Percentiles rank a stretch among this genome's conserved stretches.
These are phyloP conservation scores for Schizosaccharomyces japonicus DNA, from an alignment of 805 yeast genomes.

Conservation along the genomic window DNA sequence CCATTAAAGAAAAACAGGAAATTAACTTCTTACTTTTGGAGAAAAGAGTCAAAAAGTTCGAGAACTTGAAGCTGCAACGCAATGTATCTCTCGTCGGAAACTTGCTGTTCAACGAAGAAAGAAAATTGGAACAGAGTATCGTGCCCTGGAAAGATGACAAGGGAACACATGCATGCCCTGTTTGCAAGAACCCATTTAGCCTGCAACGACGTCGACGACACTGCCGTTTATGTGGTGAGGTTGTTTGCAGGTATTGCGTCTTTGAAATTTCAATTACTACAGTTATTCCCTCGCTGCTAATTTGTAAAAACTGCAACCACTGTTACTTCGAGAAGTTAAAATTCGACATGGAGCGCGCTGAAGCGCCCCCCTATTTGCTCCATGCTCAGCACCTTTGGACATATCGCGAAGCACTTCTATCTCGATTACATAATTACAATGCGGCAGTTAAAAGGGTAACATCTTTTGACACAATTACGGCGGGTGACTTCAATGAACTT, in stretches of 20 bases:
- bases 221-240: conserved; percentile 67
- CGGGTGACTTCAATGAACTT: not conserved
- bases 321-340: not conserved
- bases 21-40: conserved; percentile 12
- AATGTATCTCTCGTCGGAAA: conserved; percentile 14
- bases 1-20: conserved; percentile 10
- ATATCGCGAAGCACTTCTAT: not conserved
- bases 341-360: not conserved
- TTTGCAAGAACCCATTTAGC: conserved; percentile 37
- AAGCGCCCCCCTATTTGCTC: not conserved
- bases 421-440: not conserved
- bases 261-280: not conserved
- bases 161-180: conserved; percentile 28
- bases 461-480: not conserved
- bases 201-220: conserved; percentile 56
- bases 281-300: not conserved
- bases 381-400: not conserved
- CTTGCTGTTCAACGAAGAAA: conserved; percentile 14
- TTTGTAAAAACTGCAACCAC: not conserved
- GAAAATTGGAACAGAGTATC: conserved; percentile 22
- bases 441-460: not conserved
- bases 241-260: conserved; percentile 28
- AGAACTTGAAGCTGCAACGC: conserved; percentile 5
- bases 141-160: conserved; percentile 45
- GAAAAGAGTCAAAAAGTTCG: conserved; percentile 6